These are phyloP conservation scores for Ogataea salicorniae DNA, from an alignment of 805 yeast genomes.

Conservation along the genomic window DNA sequence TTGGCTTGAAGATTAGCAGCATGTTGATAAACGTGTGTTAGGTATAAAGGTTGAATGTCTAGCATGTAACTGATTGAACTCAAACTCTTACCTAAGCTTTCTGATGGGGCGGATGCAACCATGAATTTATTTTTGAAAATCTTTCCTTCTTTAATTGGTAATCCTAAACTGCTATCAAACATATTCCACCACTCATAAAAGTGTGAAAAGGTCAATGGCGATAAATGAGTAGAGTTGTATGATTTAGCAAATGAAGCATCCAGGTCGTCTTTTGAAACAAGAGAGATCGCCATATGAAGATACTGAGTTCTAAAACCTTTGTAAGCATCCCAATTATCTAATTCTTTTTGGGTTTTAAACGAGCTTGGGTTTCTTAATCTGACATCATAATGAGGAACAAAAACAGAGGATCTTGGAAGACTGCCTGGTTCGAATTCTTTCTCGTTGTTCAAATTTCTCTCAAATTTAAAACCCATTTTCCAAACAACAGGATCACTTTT, in stretches of 20 bases:
- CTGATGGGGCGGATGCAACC: conserved; percentile 19
- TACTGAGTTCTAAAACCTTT: conserved; percentile 75
- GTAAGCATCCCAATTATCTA: conserved; percentile 68
- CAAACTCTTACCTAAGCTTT: conserved; percentile 34
- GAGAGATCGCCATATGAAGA: conserved; percentile 63
- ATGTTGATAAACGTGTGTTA: conserved; percentile 67
- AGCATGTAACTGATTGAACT: conserved; percentile 78
- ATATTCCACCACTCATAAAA: conserved; percentile 84
- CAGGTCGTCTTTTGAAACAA: conserved; percentile 35
- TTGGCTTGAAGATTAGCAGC: conserved; percentile 35
- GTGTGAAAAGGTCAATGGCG: conserved; percentile 62
- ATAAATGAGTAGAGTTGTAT: conserved; percentile 70
- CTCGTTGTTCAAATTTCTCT: conserved; percentile 43
- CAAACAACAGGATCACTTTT: conserved; percentile 63
- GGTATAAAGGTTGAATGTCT: conserved; percentile 62
- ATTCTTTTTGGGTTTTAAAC: conserved; percentile 33
- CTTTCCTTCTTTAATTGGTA: conserved; percentile 74
- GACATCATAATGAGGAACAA: conserved; percentile 58
- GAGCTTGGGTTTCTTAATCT: conserved; percentile 51
- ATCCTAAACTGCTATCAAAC: conserved; percentile 70
- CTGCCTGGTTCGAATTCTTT: conserved; percentile 31
- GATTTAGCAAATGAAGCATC: conserved; percentile 23
- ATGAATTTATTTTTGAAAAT: conserved; percentile 51
- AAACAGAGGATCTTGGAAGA: conserved; percentile 37
- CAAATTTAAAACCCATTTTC: conserved; percentile 72